Percentiles rank a stretch among this genome's conserved stretches.
Evolutionary conservation across 1,139 yeast genomes (phyloP).

Genomic region (Pichia norvegensis): DNA sequence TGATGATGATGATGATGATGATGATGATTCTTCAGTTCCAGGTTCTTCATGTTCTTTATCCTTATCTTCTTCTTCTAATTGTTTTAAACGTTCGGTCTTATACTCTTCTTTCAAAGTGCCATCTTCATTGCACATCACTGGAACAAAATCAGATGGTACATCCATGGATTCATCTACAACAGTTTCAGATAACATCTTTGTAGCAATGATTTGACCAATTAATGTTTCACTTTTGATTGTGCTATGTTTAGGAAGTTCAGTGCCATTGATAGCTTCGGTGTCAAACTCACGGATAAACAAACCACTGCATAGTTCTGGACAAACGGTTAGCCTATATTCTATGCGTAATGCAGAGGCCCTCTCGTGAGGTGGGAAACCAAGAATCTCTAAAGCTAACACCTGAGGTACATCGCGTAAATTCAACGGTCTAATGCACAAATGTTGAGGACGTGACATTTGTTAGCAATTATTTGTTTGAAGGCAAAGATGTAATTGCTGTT

Average conservation of each 20-base stretch:
- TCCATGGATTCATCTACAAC: conserved; percentile 67
- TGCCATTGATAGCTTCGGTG: conserved; percentile 19
- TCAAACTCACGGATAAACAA: conserved; percentile 66
- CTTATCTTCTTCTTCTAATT: conserved; percentile 25
- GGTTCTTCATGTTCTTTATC: conserved; percentile 17
- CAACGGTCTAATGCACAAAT: conserved; percentile 78
- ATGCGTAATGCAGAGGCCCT: conserved; percentile 60
- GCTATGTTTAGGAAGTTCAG: conserved; percentile 39
- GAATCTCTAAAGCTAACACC: conserved; percentile 53
- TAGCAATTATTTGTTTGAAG: not conserved
- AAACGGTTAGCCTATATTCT: conserved; percentile 60
- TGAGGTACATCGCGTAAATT: conserved; percentile 60
- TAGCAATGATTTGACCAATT: conserved; percentile 79
- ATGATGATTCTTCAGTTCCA: not conserved
- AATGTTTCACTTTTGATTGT: conserved; percentile 54
- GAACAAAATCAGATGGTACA: conserved; percentile 33
- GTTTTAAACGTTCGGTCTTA: conserved; percentile 14
- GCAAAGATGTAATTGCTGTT: not conserved
- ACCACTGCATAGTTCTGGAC: conserved; percentile 91
- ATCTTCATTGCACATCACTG: conserved; percentile 6
- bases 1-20: too few species aligned
- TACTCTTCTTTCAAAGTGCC: conserved; percentile 24
- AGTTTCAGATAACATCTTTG: conserved; percentile 49
- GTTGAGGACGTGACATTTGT: conserved; percentile 36
- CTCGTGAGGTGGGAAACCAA: conserved; percentile 62